Conservation (phyloP, 352 stramenopile genomes). For the Pythium periplocum region DNA sequence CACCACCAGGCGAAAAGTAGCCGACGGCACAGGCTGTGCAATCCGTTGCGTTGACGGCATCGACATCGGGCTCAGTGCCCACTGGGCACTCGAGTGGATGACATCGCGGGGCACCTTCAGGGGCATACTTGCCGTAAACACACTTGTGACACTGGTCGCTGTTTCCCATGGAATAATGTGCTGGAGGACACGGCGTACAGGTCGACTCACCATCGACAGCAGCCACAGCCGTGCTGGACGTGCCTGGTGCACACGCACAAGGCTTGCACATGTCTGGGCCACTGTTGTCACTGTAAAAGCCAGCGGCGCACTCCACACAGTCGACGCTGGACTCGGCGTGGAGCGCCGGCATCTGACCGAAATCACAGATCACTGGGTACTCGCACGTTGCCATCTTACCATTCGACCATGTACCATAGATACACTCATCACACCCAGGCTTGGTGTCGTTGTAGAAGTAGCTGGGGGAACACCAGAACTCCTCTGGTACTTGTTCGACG, state of each 20-base stretch:
- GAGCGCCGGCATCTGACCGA: slow-evolving; percentile 23
- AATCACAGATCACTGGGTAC: slow-evolving; percentile 26
- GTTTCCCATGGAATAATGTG: slow-evolving; percentile 22
- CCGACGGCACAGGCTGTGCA: slow-evolving; percentile 29
- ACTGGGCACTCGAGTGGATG: slow-evolving; percentile 22
- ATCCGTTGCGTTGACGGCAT: slow-evolving; percentile 30
- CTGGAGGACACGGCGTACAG: slow-evolving; percentile 19
- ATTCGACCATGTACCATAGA: slow-evolving; percentile 40
- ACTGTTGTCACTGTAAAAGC: slow-evolving; percentile 31
- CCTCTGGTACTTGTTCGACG: slow-evolving; percentile 6
- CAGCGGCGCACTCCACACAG: slow-evolving; percentile 24
- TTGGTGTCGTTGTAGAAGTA: slow-evolving; percentile 29
- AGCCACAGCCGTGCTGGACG: slow-evolving; percentile 12
- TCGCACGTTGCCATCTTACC: slow-evolving; percentile 32
- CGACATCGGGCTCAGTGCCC: slow-evolving; percentile 21
- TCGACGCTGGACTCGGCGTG: slow-evolving; percentile 21
- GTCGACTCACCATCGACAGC: slow-evolving; percentile 9
- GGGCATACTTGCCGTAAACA: slow-evolving; percentile 23
- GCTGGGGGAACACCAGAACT: slow-evolving; percentile 26
- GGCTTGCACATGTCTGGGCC: slow-evolving; percentile 40
- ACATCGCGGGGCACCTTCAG: slow-evolving; percentile 20
- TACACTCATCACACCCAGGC: slow-evolving; percentile 24
- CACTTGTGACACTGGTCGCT: slow-evolving; percentile 39
- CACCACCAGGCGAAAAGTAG: slow-evolving; percentile 25
- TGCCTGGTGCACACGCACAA: slow-evolving; percentile 21